Evolutionary conservation across 164 flowering plant species (phyloP).

Genomic region (Cinnamomum chago): DNA sequence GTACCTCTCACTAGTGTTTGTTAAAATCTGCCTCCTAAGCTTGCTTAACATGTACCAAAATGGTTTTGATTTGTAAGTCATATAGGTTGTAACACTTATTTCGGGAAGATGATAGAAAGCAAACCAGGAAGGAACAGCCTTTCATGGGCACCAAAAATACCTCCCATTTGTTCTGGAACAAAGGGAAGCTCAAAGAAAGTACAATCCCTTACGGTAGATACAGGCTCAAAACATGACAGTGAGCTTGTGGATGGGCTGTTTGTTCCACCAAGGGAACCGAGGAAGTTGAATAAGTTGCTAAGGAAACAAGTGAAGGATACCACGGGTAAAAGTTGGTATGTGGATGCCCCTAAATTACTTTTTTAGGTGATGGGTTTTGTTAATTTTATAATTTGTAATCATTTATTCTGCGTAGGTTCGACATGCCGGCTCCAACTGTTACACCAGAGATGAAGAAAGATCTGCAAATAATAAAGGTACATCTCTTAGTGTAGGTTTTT

Average conservation of each 20-base stretch:
- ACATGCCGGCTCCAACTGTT: slow-evolving; percentile 82
- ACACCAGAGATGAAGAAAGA: slow-evolving; percentile 85
- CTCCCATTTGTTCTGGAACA: slow-evolving; percentile 18
- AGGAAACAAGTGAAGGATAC: slow-evolving; percentile 76
- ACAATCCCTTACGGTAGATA: slow-evolving; percentile 8
- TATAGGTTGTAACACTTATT: not conserved
- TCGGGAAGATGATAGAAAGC: slow-evolving; percentile 29
- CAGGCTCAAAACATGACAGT: slow-evolving; percentile 37
- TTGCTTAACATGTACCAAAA: too few relatives aligned
- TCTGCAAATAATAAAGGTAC: slow-evolving; percentile 78
- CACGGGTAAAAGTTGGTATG: slow-evolving; percentile 61
- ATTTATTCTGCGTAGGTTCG: slow-evolving; percentile 51
- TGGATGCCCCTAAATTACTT: not conserved
- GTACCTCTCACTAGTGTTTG: too few relatives aligned
- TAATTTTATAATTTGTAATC: not conserved
- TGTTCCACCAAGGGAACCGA: slow-evolving; percentile 74
- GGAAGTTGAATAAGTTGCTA: slow-evolving; percentile 56
- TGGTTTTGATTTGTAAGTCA: too few relatives aligned
- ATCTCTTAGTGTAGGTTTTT: not conserved
- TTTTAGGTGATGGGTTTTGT: not conserved
- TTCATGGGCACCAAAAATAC: slow-evolving; percentile 65
- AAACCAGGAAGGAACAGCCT: slow-evolving; percentile 44
- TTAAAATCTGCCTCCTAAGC: too few relatives aligned
- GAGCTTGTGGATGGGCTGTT: slow-evolving; percentile 79
- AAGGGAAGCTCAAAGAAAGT: slow-evolving; percentile 13